Conservation (phyloP, 2,329 filamentous ascomycete genomes). For the Ophiostoma pallidulum region DNA sequence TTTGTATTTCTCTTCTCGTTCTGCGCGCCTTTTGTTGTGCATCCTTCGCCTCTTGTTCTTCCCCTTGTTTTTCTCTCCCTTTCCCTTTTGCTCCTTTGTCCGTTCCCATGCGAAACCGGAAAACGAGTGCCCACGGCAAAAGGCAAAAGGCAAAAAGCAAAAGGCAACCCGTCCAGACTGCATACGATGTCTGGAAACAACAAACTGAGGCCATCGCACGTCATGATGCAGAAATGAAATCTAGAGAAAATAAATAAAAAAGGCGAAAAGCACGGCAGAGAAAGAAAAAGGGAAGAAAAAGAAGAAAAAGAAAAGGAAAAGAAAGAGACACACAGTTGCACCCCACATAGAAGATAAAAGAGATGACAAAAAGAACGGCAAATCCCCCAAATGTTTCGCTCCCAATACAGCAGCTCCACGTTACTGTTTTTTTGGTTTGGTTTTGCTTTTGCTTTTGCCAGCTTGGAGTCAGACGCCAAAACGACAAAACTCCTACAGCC, state of each 20-base stretch:
- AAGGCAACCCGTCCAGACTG: constrained; percentile 7
- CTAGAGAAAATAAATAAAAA: constrained; percentile 8
- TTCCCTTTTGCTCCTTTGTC: too few species aligned
- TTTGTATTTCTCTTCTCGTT: too few species aligned
- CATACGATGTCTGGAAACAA: constrained; percentile 23
- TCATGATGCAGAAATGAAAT: constrained; percentile 21
- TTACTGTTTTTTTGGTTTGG: constrained; percentile 4
- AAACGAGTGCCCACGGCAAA: background rate
- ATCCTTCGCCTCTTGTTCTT: too few species aligned
- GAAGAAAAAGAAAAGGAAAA: background rate
- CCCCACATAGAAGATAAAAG: background rate
- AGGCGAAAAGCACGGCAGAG: background rate
- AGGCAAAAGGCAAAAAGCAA: background rate
- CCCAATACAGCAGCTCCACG: constrained; percentile 5
- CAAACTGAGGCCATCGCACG: constrained; percentile 19
- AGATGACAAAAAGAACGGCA: background rate
- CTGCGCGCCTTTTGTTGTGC: too few species aligned
- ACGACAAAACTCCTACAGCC: constrained; percentile 5
- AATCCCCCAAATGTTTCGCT: constrained; percentile 1
- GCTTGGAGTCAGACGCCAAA: constrained; percentile 2
- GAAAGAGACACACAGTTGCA: background rate
- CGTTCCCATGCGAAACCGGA: background rate
- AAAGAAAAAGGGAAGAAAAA: background rate
- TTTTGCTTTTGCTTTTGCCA: too few species aligned
- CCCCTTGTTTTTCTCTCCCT: too few species aligned